Base-by-base conservation (phyloP, 2,329 filamentous ascomycete species). In the Chalaropsis thielavioides region DNA sequence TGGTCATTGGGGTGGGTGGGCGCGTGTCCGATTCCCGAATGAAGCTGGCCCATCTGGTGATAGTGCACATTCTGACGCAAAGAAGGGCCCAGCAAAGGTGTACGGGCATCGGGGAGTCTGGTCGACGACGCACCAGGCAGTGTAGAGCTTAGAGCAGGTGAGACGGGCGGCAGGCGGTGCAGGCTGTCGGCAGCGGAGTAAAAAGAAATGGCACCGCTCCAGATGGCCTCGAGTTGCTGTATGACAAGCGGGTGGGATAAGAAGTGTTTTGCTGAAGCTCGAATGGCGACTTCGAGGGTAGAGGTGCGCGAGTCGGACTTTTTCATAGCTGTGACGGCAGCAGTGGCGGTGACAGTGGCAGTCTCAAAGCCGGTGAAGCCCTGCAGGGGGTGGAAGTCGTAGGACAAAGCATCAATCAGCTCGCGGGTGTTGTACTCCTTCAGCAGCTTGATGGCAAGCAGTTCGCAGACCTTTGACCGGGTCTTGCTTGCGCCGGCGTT, bases 211-310 rank as follows among this genome's bases (percentile, higher is more conserved):
- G 89, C 92, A 35, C 92, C 92, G 22, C 90, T 92, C 92, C 92
- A 97, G 68, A 97, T 96, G 56, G 91, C 92, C 74, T 96, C 91
- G n/a, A 97, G 80, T 72, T 96, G 92, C 74, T 95, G 90, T 8
- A 96, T 88, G 0, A 96, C 91, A 2, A 96, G 79, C 0, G 92
- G 92, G 72, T 96, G 92, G 8, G 92, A 88, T 4, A 97, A 79
- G 70, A 96, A 95, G 70, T 90, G 87, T 76, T 97, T 96, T 24
- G 92, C 89, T 68, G 92, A 92, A 22, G 92, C 90, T 69, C 90
- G 85, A 71, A 97, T 96, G 67, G 92, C 92, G 66, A 97, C 86
- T 76, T 96, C 92, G 40, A 96, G 82, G 7, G 92, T 92, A 8
- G 92, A 96, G 17, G 92, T 92, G 67, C 92, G 83, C 35, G 89